Base-by-base conservation (phyloP, 192 early-diverging fungal genomes). In the Rhizoclosmatium sp. region DNA sequence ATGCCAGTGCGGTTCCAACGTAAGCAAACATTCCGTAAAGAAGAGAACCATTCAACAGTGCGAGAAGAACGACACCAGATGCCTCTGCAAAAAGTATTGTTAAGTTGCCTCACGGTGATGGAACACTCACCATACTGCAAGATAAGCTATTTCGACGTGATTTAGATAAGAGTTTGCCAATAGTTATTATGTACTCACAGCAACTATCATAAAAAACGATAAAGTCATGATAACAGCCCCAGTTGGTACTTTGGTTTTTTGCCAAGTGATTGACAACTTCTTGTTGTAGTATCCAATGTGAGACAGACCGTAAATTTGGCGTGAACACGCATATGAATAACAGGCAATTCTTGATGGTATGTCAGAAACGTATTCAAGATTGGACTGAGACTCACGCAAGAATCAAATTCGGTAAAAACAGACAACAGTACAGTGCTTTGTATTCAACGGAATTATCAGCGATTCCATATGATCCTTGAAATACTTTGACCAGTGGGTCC, bases 251-350 rank as follows among this genome's bases (percentile, higher is more conserved):
- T 69, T 69, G 7, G 67, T 69, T 46, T 69, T 42, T 1, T 40
- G 46, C 62, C 62, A 65, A 7, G 47, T 45, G 46, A 69, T 31
- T 19, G 67, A 69, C 0, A 69, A 1, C 44, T 69, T 69, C 10
- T 69, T 47, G 67, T 47, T 69, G 46, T 69, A 69, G 67, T 69
- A 69, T 40, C 67, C 67, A 46, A 69, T 45, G 47, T 69, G 67
- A 1, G 67, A 69, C 0, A 69, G 67, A 9, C 67, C 67, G 47
- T 69, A 69, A 46, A 69, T 1, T 47, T 69, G 67, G 42, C 67
- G 67, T 0, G 67, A 69, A 1, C 67, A 69, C 14, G 67, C 67
- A 48, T n/a, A 69, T 47, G 67, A 69, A 69, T 69, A 69, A 45
- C 67, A 69, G 10, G 67, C 39, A 31, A 69, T 69, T 31, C 31